Base-by-base conservation (phyloP, 2,329 filamentous ascomycete genomes). In the Aspergillus sp. region DNA sequence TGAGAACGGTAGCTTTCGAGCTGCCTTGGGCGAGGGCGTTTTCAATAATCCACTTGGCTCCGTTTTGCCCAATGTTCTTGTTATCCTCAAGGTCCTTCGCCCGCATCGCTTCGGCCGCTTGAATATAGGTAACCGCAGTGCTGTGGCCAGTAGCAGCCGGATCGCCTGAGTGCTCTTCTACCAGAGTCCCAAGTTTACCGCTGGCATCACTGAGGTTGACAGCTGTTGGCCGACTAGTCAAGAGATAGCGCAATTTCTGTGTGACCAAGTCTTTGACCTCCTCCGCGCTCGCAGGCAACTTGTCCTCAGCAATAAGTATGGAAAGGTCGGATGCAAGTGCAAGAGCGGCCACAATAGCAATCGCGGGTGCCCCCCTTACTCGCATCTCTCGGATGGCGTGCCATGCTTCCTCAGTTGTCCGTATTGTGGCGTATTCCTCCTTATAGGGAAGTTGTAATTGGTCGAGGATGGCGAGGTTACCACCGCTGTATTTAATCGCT, bases 321-420 rank as follows among this genome's bases (percentile, higher is more conserved):
- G 77, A 67, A 6, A 96, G 63, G 58, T 96, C 89, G 6, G 94
- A 84, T 1, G 86, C 88, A 22, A 95, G 74, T 2, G 84, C 80
- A 20, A 98, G 73, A 13, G 83, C 84, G 14, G 91, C 91, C n/a
- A 98, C 91, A 43, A 98, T 96, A 27, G 91, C 91, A 57, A 98
- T 98, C 28, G 91, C 91, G 1, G 91, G 91, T 4, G 91, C 91
- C 25, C 85, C 82, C 32, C 76, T 69, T 11, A 69, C 67, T 43
- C 73, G 71, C 76, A 80, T 80, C 30, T 75, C 68, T 47, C 73
- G 76, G 53, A 80, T 80, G 4, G 75, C 75, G 52, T 75, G 69
- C 74, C 75, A 79, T 36, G 71, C 76, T 59, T 78, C 74, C 48
- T 73, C 66, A 30, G 67, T 64, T 22, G 66, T 67, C 35, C 56